Base-by-base conservation (phyloP, 208 protist species). In the Acanthamoeba culbertsoni region DNA sequence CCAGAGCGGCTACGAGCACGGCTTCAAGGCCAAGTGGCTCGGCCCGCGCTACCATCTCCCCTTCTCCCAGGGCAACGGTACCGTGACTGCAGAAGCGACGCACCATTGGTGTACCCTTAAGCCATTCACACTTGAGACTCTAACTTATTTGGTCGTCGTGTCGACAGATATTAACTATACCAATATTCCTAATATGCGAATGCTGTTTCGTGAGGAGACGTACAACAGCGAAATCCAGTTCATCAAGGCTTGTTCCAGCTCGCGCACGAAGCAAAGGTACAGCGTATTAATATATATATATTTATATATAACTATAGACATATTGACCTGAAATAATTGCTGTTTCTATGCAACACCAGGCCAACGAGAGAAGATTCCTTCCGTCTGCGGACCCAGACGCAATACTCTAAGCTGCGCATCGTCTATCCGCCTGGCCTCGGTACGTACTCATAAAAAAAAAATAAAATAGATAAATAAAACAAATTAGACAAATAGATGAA, bases 1-100 rank as follows among this genome's bases (percentile, higher is more conserved):
- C 31, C 98, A 99, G 94, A 98, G 96, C 92, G 98, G 99, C 37
- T 99, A 99, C 90, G 97, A 98, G 59, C 96, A 98, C 35, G 89
- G 96, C 59, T 98, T 98, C 96, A 99, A 99, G 96, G 91, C 93
- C 37, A 96, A 98, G 46, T 99, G 98, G 94, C 95, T 99, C 20
- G 99, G 99, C 35, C 62, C 86, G 26, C 28, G 40, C 51, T 92
- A 92, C 33, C 31, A 77, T 31, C 37, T 77, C 2, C 86, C 86
- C 57, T 68, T 68, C 51, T 53, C 59, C 40, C 28, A 75, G 31
- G 86, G 86, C 23, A 92, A 92, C 40, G 86, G 86, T 92, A 92
- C 62, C 5, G 5, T 55, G 0, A 55, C 79, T n/a, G n/a, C n/a
- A n/a, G n/a, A n/a, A n/a, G n/a, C n/a, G n/a, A n/a, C n/a, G n/a